Percentiles rank a stretch among this genome's conserved stretches.
phyloP scores from a whole-genome alignment of 257 asterid genomes.

The Scutellaria minor region DNA sequence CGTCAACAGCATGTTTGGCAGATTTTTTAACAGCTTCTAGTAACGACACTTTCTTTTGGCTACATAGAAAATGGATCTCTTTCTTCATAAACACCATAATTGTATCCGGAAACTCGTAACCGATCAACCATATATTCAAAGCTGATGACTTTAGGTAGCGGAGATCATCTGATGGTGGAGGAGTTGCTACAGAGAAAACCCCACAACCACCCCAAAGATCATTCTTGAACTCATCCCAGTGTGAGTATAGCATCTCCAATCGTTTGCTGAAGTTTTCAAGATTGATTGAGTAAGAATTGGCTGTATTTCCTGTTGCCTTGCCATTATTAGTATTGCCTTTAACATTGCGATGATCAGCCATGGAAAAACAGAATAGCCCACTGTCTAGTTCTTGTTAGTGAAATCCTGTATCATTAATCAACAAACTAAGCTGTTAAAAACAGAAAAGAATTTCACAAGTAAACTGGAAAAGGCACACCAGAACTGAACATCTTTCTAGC shows the following conservation, averaged over 20 bases:
- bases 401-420: constrained; percentile 7
- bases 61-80: constrained; percentile 60
- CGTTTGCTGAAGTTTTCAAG: constrained; percentile 53
- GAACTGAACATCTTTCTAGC: too few species aligned
- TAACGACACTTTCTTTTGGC: constrained; percentile 63
- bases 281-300: constrained; percentile 50
- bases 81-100: constrained; percentile 64
- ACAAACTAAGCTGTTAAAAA: constrained; percentile 18
- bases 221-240: constrained; percentile 55
- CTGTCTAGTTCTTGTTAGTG: constrained; percentile 9
- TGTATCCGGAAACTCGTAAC: constrained; percentile 78
- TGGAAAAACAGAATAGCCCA: constrained; percentile 3
- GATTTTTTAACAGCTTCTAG: constrained; percentile 56
- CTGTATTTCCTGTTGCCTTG: constrained; percentile 18
- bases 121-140: constrained; percentile 69
- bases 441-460: neutral
- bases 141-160: constrained; percentile 74
- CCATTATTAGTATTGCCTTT: constrained; percentile 34
- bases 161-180: constrained; percentile 69
- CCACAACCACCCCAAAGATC: constrained; percentile 65
- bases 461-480: neutral
- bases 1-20: constrained; percentile 48
- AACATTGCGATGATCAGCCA: constrained; percentile 53
- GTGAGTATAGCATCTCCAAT: constrained; percentile 54
- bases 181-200: constrained; percentile 60